phyloP scores from a whole-genome alignment of 169 alveolate genomes.

The Cryptosporidium tyzzeri region DNA sequence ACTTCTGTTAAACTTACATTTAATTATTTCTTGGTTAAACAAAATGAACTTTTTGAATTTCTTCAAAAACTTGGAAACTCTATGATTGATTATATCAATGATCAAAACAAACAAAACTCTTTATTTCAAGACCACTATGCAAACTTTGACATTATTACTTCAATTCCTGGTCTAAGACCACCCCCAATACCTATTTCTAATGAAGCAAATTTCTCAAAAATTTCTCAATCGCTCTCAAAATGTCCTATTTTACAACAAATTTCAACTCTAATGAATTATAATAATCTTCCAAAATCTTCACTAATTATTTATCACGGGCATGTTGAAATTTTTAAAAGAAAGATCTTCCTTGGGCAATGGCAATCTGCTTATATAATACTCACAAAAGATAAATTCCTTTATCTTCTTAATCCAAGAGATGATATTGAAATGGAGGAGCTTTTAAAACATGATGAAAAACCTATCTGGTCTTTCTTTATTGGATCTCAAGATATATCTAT shows the following conservation, averaged over 20 bases:
- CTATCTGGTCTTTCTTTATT: conserved; percentile 15
- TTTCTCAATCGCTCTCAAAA: not conserved
- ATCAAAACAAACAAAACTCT: conserved; percentile 9
- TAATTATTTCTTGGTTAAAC: conserved; percentile 33
- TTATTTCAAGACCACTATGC: conserved; percentile 1
- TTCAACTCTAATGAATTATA: conserved; percentile 8
- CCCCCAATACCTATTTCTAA: conserved; percentile 60
- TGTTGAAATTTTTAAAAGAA: conserved; percentile 31
- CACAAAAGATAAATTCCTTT: conserved; percentile 60
- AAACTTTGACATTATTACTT: conserved; percentile 43
- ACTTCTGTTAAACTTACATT: conserved; percentile 54
- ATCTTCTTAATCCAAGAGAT: conserved; percentile 38
- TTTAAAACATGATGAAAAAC: conserved; percentile 58
- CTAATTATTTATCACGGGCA: conserved; percentile 62
- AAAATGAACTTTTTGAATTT: conserved; percentile 42
- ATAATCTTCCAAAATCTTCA: conserved; percentile 35
- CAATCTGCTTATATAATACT: conserved; percentile 52
- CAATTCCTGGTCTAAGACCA: conserved; percentile 65
- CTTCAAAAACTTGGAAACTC: conserved; percentile 34
- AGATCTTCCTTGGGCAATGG: conserved; percentile 41
- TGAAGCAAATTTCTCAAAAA: conserved; percentile 23
- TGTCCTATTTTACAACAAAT: conserved; percentile 14
- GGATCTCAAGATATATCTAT: conserved; percentile 2
- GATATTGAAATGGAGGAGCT: conserved; percentile 65
- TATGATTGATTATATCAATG: not conserved